Base-by-base conservation (phyloP, 1,284 basidiomycete species). In the Irpex sp. region DNA sequence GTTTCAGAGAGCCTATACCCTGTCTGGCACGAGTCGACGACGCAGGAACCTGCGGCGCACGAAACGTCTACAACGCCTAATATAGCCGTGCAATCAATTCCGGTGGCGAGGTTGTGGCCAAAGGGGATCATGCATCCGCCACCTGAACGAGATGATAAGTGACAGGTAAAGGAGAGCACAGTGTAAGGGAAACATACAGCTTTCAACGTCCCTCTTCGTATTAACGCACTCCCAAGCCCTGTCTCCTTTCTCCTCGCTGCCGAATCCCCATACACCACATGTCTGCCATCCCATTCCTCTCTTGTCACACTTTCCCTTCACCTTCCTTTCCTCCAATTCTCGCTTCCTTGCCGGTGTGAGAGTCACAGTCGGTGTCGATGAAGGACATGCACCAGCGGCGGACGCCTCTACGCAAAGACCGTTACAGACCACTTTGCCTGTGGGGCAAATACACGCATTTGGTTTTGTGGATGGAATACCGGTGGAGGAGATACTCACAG, bases 221-320 rank as follows among this genome's bases (percentile, higher is more conserved):
- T 84, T 72, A 58, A 85, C 68, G 64, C 83, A 85, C 65, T 85
- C 82, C 78, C 78, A 83, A 0, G 79, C 74, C 8, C 73, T 69
- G 6, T 68, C 67, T 5, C 71, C 69, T 9, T 73, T 68, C 2
- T 54, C 17, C 51, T 19, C 2, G n/a, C 17, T 31, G 9, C 51
- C 17, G 44, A 63, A 61, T 2, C 69, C 78, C 40, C 73, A 75
- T 58, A 82, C 72, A 4, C 79, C 78, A 61, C 82, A 84, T 0
- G 81, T 77, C 2, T 75, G 75, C 61, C 73, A 69, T 7, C 76
- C 79, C 3, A 36, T 19, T 54, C 17, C 51, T 9, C 51, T 19
- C 51, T 19, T 31, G n/a, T 19, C 51, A 31, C 38, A 40, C 15
- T 40, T 40, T 40, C 38, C 38, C 15, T 15, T 40, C 1, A 40